A percentile compares a stretch with the other conserved stretches of the same genome.
Conservation (phyloP, 176 grass and related monocot species). For the Calamus simplicifolius region DNA sequence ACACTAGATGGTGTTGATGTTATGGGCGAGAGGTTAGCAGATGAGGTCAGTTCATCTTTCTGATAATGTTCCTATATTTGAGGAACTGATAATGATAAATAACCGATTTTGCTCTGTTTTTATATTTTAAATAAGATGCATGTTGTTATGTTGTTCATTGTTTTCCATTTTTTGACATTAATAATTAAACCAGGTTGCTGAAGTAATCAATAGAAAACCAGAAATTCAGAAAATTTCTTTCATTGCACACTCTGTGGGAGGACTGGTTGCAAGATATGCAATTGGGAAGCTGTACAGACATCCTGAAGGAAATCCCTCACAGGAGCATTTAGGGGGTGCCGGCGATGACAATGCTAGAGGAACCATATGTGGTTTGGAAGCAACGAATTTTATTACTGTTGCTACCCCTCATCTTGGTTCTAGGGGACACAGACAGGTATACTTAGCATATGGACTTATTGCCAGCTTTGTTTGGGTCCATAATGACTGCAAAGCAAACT, state of each 20-base stretch:
- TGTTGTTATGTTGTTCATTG: no score
- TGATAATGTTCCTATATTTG: background rate
- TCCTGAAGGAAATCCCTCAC: conserved; percentile 26
- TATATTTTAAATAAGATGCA: no score
- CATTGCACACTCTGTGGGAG: conserved; percentile 88
- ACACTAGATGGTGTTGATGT: conserved; percentile 95
- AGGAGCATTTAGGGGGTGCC: conserved; percentile 13
- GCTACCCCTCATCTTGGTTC: no score
- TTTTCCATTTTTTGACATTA: conserved; percentile 24
- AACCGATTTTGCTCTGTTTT: background rate
- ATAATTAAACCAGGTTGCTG: conserved; percentile 49
- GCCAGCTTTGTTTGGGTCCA: no score
- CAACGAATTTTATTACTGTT: no score
- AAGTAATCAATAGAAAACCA: conserved; percentile 55
- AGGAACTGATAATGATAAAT: background rate
- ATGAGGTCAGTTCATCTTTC: conserved; percentile 58
- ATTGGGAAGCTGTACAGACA: conserved; percentile 77
- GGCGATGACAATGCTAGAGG: conserved; percentile 20
- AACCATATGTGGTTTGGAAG: conserved; percentile 35
- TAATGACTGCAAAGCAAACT: no score
- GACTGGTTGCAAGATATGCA: conserved; percentile 87
- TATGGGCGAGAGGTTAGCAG: conserved; percentile 83
- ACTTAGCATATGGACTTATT: no score
- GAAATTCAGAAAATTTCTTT: conserved; percentile 83
- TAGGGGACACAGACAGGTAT: no score